Evolutionary conservation across 805 yeast genomes (phyloP).

Genomic region (Metschnikowia colocasiae): DNA sequence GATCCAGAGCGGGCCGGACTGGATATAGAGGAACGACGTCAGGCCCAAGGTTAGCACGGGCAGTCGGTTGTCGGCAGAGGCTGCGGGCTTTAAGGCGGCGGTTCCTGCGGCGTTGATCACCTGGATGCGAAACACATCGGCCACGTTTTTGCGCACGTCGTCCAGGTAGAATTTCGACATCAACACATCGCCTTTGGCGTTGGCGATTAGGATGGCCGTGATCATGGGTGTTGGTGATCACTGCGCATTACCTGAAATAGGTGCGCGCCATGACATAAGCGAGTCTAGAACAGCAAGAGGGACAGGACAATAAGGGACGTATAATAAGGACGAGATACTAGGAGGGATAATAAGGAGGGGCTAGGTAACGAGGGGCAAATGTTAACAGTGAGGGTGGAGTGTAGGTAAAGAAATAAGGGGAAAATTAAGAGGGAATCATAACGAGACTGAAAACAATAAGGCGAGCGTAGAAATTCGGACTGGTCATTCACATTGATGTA

Average conservation of each 20-base stretch:
- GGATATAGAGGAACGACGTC: constrained; percentile 81
- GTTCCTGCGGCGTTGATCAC: constrained; percentile 59
- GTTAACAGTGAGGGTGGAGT: too few relatives aligned
- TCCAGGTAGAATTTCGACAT: constrained; percentile 71
- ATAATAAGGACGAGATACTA: too few relatives aligned
- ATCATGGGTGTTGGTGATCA: constrained; percentile 50
- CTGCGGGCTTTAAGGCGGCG: constrained; percentile 15
- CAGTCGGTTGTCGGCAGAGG: constrained; percentile 27
- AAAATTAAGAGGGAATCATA: too few relatives aligned
- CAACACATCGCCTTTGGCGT: constrained; percentile 77
- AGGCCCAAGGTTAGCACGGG: constrained; percentile 78
- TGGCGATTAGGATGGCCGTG: constrained; percentile 75
- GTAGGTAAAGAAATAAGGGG: too few relatives aligned
- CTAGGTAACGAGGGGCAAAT: too few relatives aligned
- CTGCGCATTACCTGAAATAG: not conserved
- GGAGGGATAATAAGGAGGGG: not conserved
- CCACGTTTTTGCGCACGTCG: constrained; percentile 70
- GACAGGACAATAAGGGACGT: not conserved
- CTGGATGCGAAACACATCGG: constrained; percentile 90
- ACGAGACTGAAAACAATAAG: too few relatives aligned
- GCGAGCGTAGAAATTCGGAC: too few relatives aligned
- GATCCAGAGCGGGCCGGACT: constrained; percentile 61
- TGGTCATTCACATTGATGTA: too few relatives aligned
- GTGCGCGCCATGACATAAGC: not conserved
- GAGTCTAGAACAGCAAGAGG: not conserved